Base-by-base conservation (phyloP, 2,329 filamentous ascomycete species). In the Colletotrichum orbiculare region DNA sequence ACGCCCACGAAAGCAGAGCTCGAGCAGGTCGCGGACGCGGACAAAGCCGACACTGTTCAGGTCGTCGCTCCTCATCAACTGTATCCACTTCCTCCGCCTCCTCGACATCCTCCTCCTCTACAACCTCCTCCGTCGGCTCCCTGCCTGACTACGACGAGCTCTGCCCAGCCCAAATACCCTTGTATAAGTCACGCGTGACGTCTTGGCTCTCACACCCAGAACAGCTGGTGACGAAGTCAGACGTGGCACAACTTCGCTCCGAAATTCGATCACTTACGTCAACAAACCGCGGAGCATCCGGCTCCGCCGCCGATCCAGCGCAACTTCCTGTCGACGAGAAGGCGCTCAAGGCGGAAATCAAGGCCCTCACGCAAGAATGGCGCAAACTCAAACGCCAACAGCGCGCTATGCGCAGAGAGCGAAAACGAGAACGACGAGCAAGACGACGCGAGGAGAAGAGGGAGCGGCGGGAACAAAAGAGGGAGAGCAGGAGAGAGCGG, bases 121-220 rank as follows among this genome's bases (percentile, higher is more conserved):
- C 76, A 10, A 68, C 11, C 33, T 73, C 74, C 0, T 84, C 82
- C 2, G 74, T 87, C 58, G 85, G 82, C 41, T 87, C 84, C 2
- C 81, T 89, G 1, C 84, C 85, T 0, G 80, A 83, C 57, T 83
- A 83, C 69, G 82, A 87, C 61, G 79, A 84, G 46, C 75, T 88
- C 2, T 73, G 72, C 11, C 81, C 82, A 56, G 70, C 75, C 15
- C 85, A 87, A 71, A 75, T 88, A 1, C 80, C 83, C 2, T 65
- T 82, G 1, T 80, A 82, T 12, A 78, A 78, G 49, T 71, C 77
- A 11, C 78, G 78, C 4, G 75, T 89, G 13, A 68, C 77, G 25
- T 72, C 77, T 8, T 88, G 85, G 84, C 78, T 85, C 2, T 73
- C 79, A 8, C 77, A 81, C 42, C 84, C 85, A 0, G 80, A 85